A percentile compares a stretch with the other conserved stretches of the same genome.
phyloP scores from a whole-genome alignment of 495 filamentous ascomycete genomes.

The Talaromyces liani region DNA sequence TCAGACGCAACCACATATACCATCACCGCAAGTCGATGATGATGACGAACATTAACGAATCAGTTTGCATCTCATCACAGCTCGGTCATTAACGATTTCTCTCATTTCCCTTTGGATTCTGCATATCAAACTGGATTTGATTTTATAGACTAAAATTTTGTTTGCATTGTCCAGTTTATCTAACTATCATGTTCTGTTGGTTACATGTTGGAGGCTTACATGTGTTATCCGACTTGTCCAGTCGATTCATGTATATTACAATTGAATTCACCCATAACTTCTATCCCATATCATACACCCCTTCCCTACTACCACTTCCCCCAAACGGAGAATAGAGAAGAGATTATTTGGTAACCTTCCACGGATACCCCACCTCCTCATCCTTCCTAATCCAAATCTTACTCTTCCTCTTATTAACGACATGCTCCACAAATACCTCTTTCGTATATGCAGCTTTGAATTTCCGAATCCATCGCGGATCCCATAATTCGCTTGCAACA shows the following conservation, averaged over 20 bases:
- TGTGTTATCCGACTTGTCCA: background rate
- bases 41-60: background rate
- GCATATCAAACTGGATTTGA: slow-evolving; percentile 5
- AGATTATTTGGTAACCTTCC: slow-evolving; percentile 52
- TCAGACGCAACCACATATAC: background rate
- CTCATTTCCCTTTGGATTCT: background rate
- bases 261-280: background rate
- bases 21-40: background rate
- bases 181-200: background rate
- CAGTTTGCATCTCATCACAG: background rate
- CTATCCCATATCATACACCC: background rate
- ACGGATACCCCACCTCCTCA: slow-evolving; percentile 70
- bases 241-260: background rate
- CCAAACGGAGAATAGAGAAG: background rate
- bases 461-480: slow-evolving; percentile 79
- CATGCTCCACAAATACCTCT: slow-evolving; percentile 78
- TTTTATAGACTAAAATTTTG: background rate
- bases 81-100: background rate
- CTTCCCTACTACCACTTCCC: too few relatives aligned
- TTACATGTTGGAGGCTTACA: background rate
- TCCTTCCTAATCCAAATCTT: slow-evolving; percentile 87
- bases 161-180: background rate
- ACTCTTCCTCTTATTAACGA: slow-evolving; percentile 74
- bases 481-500: slow-evolving; percentile 92
- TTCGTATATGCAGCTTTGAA: slow-evolving; percentile 61